These are phyloP conservation scores for Fusarium duplospermum DNA, from an alignment of 2,329 filamentous ascomycete genomes.

Conservation along the genomic window DNA sequence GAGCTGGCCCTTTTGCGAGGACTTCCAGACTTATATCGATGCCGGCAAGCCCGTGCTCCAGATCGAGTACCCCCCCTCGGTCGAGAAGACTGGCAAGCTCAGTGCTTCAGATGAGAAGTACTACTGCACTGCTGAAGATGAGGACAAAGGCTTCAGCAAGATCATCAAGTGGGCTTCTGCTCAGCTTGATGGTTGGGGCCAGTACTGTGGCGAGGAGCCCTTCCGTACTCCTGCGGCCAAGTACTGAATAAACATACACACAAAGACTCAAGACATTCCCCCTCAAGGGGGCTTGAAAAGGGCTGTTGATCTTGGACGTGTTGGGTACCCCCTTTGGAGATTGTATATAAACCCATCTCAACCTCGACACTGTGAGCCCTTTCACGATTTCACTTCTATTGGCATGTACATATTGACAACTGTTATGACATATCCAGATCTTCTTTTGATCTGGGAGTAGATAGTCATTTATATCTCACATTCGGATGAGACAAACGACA, in stretches of 20 bases:
- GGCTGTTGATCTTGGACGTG: not conserved
- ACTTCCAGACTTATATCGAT: slow-evolving; percentile 46
- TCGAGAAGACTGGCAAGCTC: slow-evolving; percentile 37
- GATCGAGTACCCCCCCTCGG: slow-evolving; percentile 50
- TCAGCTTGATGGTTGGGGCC: slow-evolving; percentile 48
- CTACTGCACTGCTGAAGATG: slow-evolving; percentile 41
- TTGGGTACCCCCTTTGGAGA: not conserved
- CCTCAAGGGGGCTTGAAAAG: not conserved
- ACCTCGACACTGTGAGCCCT: not conserved
- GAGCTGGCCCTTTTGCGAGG: slow-evolving; percentile 43
- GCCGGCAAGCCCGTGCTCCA: slow-evolving; percentile 49
- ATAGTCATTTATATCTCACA: not conserved
- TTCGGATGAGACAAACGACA: not conserved
- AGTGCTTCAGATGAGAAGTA: slow-evolving; percentile 40
- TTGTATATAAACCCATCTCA: not conserved
- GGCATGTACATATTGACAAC: not conserved
- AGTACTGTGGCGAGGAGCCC: slow-evolving; percentile 44
- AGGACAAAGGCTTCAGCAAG: slow-evolving; percentile 48
- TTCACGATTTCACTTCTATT: not conserved
- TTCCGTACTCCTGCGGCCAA: slow-evolving; percentile 42
- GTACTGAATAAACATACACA: slow-evolving; percentile 17
- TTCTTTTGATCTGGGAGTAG: not conserved
- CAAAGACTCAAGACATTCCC: not conserved
- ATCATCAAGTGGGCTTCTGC: slow-evolving; percentile 49
- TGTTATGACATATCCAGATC: not conserved